These are phyloP conservation scores for Rubia occidens DNA, from an alignment of 305 asterid species.

Conservation along the genomic window DNA sequence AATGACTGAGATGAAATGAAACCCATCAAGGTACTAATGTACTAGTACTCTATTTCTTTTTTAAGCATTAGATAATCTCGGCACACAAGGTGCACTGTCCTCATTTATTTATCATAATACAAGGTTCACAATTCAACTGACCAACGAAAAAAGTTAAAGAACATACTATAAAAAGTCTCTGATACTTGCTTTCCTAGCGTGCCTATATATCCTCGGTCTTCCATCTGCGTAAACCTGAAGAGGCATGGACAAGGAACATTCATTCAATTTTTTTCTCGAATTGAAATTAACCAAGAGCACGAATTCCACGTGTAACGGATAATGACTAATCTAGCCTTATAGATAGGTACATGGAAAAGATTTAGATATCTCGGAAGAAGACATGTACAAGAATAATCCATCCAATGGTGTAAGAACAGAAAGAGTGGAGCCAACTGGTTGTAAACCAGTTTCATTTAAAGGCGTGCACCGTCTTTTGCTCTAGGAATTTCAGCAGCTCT, in stretches of 20 bases:
- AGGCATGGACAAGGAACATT: slow-evolving; percentile 5
- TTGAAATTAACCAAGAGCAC: background rate
- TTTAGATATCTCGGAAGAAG: slow-evolving; percentile 37
- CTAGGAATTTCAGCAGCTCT: slow-evolving; percentile 83
- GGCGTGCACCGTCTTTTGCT: slow-evolving; percentile 61
- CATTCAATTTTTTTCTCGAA: background rate
- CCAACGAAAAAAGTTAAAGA: background rate
- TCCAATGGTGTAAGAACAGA: slow-evolving; percentile 60
- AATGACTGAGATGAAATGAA: slow-evolving; percentile 39
- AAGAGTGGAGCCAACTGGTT: slow-evolving; percentile 52
- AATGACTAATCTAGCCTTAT: slow-evolving; percentile 39
- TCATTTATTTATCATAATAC: background rate
- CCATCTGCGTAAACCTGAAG: slow-evolving; percentile 67
- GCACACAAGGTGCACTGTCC: background rate
- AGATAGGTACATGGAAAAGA: background rate
- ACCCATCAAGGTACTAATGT: slow-evolving; percentile 10
- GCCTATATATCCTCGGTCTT: slow-evolving; percentile 46
- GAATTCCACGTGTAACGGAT: background rate
- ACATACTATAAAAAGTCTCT: slow-evolving; percentile 70
- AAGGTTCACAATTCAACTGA: background rate
- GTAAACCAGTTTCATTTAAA: slow-evolving; percentile 79
- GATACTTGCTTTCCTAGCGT: slow-evolving; percentile 62
- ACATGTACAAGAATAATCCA: slow-evolving; percentile 63
- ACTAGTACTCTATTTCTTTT: too few relatives aligned
- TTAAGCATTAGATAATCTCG: too few relatives aligned